Conservation (phyloP, 192 early-diverging fungal genomes). For the Gryganskiella cystojenkinii region DNA sequence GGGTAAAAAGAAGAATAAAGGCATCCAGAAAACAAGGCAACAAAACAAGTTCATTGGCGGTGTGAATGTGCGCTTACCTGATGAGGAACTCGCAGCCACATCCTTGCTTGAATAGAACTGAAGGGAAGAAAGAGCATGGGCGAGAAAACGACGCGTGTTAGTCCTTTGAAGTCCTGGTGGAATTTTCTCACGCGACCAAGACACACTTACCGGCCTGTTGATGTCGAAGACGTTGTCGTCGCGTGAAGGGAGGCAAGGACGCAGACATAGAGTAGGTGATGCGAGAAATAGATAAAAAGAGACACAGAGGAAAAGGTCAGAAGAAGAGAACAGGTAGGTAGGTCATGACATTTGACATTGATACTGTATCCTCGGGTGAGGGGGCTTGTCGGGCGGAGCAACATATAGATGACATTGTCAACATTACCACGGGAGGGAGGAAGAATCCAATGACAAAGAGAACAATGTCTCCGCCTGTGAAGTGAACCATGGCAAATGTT, state of each 20-base stretch:
- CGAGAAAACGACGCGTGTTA: not conserved
- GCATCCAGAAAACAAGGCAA: no score
- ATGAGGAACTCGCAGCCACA: slow-evolving; percentile 37
- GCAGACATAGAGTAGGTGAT: not conserved
- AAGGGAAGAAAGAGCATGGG: not conserved
- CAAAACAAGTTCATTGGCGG: not conserved
- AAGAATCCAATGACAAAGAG: slow-evolving; percentile 63
- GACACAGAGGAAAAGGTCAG: no score
- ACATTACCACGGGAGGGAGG: slow-evolving; percentile 55
- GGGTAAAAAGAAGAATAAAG: not conserved
- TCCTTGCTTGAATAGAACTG: slow-evolving; percentile 45
- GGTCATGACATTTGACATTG: no score
- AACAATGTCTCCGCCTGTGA: slow-evolving; percentile 57
- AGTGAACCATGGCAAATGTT: slow-evolving; percentile 34
- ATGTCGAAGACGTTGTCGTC: no score
- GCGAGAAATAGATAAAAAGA: not conserved
- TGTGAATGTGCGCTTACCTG: no score
- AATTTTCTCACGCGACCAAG: no score
- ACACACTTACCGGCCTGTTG: not conserved
- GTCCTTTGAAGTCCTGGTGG: no score
- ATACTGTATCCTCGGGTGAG: no score
- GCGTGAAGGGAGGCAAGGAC: not conserved
- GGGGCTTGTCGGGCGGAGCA: no score
- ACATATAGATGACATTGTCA: no score
- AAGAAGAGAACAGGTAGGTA: no score